Percentiles rank a stretch among this genome's conserved stretches.
These are phyloP conservation scores for Uronychia binucleata DNA, from an alignment of 73 alveolate genomes.

Conservation along the genomic window DNA sequence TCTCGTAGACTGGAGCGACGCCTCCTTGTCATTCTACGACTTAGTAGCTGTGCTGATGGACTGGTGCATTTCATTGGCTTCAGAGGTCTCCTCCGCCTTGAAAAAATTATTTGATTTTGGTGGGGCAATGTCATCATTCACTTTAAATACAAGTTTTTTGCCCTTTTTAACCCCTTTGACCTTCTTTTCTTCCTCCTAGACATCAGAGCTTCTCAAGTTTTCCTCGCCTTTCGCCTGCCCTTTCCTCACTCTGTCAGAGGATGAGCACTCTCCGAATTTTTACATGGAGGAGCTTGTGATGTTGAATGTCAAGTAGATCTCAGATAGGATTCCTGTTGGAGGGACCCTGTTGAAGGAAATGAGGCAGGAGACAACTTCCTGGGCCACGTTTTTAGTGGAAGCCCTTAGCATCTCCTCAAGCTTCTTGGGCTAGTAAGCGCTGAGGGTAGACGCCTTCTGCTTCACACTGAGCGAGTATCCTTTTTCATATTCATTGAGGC, in stretches of 20 bases:
- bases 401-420: constrained; percentile 41
- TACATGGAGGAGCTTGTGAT: no score
- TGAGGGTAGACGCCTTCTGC: constrained; percentile 1
- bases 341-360: constrained; percentile 1
- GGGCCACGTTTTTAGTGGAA: constrained; percentile 48
- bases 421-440: not conserved
- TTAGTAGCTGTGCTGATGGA: not conserved
- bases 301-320: no score
- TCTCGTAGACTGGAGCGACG: not conserved
- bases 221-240: not conserved
- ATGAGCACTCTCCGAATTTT: no score
- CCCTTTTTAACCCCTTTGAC: not conserved
- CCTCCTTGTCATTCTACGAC: not conserved
- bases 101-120: not conserved
- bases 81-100: not conserved
- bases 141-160: not conserved
- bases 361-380: constrained; percentile 68
- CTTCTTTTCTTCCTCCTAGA: not conserved
- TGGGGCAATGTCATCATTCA: not conserved
- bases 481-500: not conserved
- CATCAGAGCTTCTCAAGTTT: not conserved
- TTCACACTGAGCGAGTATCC: constrained; percentile 2
- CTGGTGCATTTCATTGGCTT: not conserved
- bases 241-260: not conserved
- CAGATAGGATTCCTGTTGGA: not conserved